Evolutionary conservation across 2,329 filamentous ascomycete species (phyloP), one percentile per base, ranked within the genome.

Genomic region (Didymella segeticola): DNA sequence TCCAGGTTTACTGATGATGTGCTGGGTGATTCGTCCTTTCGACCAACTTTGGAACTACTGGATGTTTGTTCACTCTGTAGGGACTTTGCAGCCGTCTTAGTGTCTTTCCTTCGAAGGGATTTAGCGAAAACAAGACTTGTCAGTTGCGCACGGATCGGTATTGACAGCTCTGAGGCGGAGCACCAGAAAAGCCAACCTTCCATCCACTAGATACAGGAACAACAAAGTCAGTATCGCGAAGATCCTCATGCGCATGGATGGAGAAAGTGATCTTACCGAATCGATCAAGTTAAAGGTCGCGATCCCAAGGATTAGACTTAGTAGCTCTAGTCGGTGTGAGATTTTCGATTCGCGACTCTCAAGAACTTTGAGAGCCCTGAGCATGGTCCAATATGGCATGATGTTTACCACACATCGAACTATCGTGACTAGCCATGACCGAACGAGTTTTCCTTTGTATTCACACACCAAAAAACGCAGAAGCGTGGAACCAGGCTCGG

Each of bases 41-140:
- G 17, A 31, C 30, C 27, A 14, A 43, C 31, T n/a, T 33, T 48
- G 39, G 39, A 43, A 14, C 4, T 20, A 19, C n/a, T 30, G 7
- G 5, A 22, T 2, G 19, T 43, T 4, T 30, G 39, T 20, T 4
- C 17, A 26, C n/a, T 20, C 31, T 11, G 31, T 34, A 15, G 31
- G 31, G n/a, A 11, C 19, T 34, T n/a, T 12, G 5, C 64, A 6
- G 68, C 79, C 10, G 84, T 82, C 69, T 91, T 91, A 33, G 90
- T 84, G 70, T 93, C 90, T 69, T 93, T 93, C 42, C 87, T 83
- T 36, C 87, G 82, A 80, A 92, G 85, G 0, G 89, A 84, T 71
- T 95, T 95, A 55, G 87, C 83, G 63, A 93, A 93, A 14, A 93
- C 83, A 7, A 91, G 79, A 0, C 88, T 83, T 1, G 88, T 86